A percentile compares a stretch with the other conserved stretches of the same genome.
phyloP scores from a whole-genome alignment of 2,329 filamentous ascomycete genomes.

The Leptographium flavum region DNA sequence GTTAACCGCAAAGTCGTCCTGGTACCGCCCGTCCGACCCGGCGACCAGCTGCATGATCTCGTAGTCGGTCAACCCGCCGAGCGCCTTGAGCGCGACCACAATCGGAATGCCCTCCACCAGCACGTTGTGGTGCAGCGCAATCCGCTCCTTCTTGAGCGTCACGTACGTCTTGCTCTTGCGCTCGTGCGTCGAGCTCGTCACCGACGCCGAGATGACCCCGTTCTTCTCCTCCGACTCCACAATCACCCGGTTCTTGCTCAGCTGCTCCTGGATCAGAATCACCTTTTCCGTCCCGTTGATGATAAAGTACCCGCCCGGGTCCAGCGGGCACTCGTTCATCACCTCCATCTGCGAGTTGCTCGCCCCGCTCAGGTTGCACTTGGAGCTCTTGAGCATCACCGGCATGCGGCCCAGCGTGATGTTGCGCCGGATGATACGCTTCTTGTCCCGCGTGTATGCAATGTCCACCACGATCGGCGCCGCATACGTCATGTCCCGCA shows the following conservation, averaged over 20 bases:
- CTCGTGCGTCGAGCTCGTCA: constrained; percentile 95
- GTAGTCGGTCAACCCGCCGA: constrained; percentile 86
- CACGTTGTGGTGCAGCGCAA: constrained; percentile 85
- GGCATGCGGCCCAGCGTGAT: constrained; percentile 83
- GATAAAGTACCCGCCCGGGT: constrained; percentile 96
- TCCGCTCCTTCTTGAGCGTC: constrained; percentile 80
- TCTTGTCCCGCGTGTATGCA: constrained; percentile 71
- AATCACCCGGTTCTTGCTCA: constrained; percentile 98
- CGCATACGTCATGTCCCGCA: constrained; percentile 96
- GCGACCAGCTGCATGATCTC: constrained; percentile 88
- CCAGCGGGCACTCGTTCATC: constrained; percentile 89
- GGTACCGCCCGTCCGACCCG: constrained; percentile 74
- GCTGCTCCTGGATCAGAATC: constrained; percentile 92
- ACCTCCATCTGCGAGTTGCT: constrained; percentile 78
- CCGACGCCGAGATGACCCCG: constrained; percentile 84
- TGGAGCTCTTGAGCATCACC: constrained; percentile 92
- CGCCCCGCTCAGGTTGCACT: constrained; percentile 74
- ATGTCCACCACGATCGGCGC: constrained; percentile 91
- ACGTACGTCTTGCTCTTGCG: constrained; percentile 97
- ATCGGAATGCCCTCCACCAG: constrained; percentile 90
- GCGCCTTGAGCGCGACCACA: constrained; percentile 80
- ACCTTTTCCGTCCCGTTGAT: constrained; percentile 97
- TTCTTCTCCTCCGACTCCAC: constrained; percentile 90
- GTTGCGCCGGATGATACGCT: constrained; percentile 58
- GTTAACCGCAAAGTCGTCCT: constrained; percentile 90